Evolutionary conservation across 163 green algal genomes (phyloP), one percentile per base, ranked within the genome.

Genomic region (Scenedesmus sp.): DNA sequence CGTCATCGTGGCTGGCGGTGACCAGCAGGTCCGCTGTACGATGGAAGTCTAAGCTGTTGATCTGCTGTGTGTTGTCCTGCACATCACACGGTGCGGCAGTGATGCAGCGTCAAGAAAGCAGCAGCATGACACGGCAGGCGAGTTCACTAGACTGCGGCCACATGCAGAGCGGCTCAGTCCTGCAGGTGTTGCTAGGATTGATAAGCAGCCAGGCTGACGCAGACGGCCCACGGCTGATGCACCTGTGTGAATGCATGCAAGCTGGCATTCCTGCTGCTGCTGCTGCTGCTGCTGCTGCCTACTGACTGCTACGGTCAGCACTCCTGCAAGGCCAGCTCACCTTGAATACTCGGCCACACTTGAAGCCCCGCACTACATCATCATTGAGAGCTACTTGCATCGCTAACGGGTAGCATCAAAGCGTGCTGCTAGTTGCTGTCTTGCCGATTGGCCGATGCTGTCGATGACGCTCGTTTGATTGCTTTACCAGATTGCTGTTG

Each of bases 31-130:
- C 97, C 37, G 97, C 94, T 24, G 93, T 97, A 22, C 96, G 92
- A 91, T 99, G 98, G 86, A 99, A 99, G 84, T 98, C 97, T 24
- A 99, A 79, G 0, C 96, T 98, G 91, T 99, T 99, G 88, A 99
- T 97, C 22, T 94, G 89, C 2, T 44, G 87, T 12, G 73, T 26
- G 73, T 92, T 93, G 24, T 96, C 94, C 92, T 96, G 91, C 83
- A 88, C 42, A 49, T 56, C 20, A 76, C 30, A 76, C 33, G 24
- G 59, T 30, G 16, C 5, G 18, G 15, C 56, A 68, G 15, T 35
- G 0, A 40, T 7, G 65, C 16, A 40, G 65, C 9, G 65, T 2
- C 16, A 76, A 6, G 56, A 33, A 7, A 76, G 30, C 30, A 40
- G 65, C 65, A 6, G 22, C 30, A 76, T 18, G 26, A 40, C 30